Conservation (phyloP, 495 filamentous ascomycete genomes). For the Talaromyces thailandensis region DNA sequence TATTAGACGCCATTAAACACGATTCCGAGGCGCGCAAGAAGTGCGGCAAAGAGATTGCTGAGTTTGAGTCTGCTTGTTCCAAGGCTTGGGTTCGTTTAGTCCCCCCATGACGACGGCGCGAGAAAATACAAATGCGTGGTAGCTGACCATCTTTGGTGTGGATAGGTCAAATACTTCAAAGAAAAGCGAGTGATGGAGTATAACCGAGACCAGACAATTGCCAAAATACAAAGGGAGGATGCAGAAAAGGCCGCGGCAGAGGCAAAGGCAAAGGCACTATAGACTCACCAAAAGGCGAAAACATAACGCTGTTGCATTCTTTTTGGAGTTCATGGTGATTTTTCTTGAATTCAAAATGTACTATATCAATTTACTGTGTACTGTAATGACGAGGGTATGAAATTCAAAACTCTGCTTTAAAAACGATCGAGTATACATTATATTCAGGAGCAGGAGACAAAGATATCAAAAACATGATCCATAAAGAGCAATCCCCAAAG, state of each 20-base stretch:
- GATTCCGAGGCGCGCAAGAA: slow-evolving; percentile 51
- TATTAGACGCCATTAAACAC: slow-evolving; percentile 76
- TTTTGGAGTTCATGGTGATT: not conserved
- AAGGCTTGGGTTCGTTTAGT: slow-evolving; percentile 62
- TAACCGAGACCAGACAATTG: slow-evolving; percentile 71
- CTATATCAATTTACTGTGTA: not conserved
- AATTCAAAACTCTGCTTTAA: not conserved
- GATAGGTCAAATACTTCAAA: slow-evolving; percentile 93
- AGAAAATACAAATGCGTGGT: not conserved
- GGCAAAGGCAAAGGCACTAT: slow-evolving; percentile 29
- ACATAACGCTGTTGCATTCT: not conserved
- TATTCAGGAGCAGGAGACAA: not conserved
- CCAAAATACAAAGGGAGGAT: slow-evolving; percentile 71
- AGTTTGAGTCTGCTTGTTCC: slow-evolving; percentile 70
- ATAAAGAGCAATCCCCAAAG: slow-evolving; percentile 6
- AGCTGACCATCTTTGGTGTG: not conserved
- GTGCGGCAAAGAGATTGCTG: slow-evolving; percentile 56
- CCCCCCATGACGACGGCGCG: not conserved
- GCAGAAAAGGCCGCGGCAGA: slow-evolving; percentile 50
- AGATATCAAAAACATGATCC: not conserved
- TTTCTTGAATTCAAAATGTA: not conserved
- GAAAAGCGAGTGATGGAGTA: slow-evolving; percentile 86
- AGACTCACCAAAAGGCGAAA: not conserved
- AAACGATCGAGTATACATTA: not conserved
- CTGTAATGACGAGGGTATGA: not conserved